Percentiles rank a stretch among this genome's conserved stretches.
These are phyloP conservation scores for Thamnidium elegans DNA, from an alignment of 192 early-diverging fungal species.

Conservation along the genomic window DNA sequence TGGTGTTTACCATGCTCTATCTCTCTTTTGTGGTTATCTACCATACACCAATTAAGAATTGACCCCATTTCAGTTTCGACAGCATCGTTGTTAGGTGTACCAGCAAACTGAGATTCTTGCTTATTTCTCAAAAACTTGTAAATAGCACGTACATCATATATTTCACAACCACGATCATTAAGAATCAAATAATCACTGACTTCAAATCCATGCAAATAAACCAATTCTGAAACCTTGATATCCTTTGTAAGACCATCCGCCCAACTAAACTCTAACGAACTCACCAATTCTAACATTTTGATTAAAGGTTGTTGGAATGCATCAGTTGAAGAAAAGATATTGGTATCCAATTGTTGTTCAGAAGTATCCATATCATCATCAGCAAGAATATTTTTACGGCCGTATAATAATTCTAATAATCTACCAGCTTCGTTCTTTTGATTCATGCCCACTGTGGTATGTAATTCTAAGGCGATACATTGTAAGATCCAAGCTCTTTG, in stretches of 20 bases:
- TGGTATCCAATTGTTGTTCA: neutral
- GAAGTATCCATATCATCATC: conserved; percentile 17
- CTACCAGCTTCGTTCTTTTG: conserved; percentile 36
- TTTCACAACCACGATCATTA: conserved; percentile 56
- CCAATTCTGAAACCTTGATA: conserved; percentile 17
- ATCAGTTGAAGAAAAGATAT: neutral
- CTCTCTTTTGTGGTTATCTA: conserved; percentile 67
- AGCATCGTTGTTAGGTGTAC: conserved; percentile 45
- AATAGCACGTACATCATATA: conserved; percentile 72
- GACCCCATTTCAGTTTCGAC: conserved; percentile 53
- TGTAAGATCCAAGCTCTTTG: conserved; percentile 88
- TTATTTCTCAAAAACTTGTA: conserved; percentile 49
- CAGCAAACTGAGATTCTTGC: conserved; percentile 20
- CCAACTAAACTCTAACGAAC: conserved; percentile 61
- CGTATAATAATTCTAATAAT: conserved; percentile 43
- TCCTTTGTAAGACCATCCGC: conserved; percentile 33
- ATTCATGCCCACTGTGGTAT: conserved; percentile 40
- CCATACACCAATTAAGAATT: conserved; percentile 62
- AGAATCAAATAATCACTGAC: conserved; percentile 45
- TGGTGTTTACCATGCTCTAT: conserved; percentile 62
- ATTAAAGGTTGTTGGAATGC: conserved; percentile 61
- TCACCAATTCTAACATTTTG: conserved; percentile 72
- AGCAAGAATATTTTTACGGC: conserved; percentile 15
- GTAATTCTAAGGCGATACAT: conserved; percentile 83
- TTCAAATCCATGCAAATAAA: conserved; percentile 48